These are phyloP conservation scores for Phyllostachys edulis DNA, from an alignment of 176 grass and related monocot species.

Conservation along the genomic window DNA sequence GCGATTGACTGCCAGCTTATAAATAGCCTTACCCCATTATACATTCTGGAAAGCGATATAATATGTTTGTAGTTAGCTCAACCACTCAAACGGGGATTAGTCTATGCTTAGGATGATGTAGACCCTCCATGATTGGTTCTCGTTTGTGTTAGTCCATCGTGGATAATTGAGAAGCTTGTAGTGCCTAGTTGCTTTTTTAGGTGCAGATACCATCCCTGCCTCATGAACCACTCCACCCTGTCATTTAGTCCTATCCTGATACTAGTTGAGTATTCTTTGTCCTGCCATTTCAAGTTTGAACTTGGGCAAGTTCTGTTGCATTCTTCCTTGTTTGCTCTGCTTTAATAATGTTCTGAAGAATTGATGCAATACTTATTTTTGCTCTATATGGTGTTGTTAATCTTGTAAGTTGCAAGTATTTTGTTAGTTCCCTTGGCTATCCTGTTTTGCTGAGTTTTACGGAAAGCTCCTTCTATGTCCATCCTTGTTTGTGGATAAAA, in stretches of 20 bases:
- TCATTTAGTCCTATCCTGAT: slow-evolving; percentile 25
- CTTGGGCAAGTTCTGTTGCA: background rate
- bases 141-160: background rate
- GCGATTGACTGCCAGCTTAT: slow-evolving; percentile 10
- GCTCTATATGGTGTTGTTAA: background rate
- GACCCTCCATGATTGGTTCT: background rate
- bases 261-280: background rate
- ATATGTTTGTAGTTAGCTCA: background rate
- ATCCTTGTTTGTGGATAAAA: background rate
- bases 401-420: background rate
- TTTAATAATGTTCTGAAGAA: background rate
- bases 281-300: background rate
- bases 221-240: slow-evolving; percentile 3
- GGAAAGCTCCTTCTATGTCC: background rate
- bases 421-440: background rate
- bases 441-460: background rate
- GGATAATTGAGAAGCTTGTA: background rate
- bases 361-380: background rate
- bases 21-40: background rate
- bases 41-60: background rate
- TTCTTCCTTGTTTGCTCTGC: slow-evolving; percentile 8
- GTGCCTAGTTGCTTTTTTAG: background rate
- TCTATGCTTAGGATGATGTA: slow-evolving; percentile 15
- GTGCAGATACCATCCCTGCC: slow-evolving; percentile 1
- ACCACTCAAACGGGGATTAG: background rate